Base-by-base conservation (phyloP, 23 red algal genomes). In the Gracilaria gracilis region DNA sequence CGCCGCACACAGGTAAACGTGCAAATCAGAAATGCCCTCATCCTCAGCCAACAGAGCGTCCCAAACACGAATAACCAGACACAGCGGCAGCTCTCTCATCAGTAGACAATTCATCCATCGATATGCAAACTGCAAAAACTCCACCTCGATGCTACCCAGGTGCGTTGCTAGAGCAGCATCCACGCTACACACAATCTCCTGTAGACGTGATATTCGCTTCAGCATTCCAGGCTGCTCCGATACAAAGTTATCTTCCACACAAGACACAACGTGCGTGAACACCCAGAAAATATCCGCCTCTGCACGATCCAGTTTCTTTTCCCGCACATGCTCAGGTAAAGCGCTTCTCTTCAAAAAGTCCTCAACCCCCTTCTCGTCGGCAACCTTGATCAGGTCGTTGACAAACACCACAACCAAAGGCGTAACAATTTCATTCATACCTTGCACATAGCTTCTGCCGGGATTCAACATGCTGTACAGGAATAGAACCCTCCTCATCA, bases 251-350 rank as follows among this genome's bases (percentile, higher is more conserved):
- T 99, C 97, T 75, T 96, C 85, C 53, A 99, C 86, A 20, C 38
- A 79, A 19, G 66, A 80, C 9, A 99, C 69, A 13, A 99, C 55
- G 9, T 78, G 49, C 34, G 82, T 36, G 47, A 99, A 91, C 31
- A 90, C 93, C 97, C 97, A 99, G 80, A 96, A 99, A 34, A 92
- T 66, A 61, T 99, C 93, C 4, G 97, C 97, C 67, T 99, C 97
- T 31, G 91, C 97, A 47, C 81, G 29, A 40, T 75, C 75, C 3
- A 94, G 31, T 24, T 78, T 39, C 42, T 81, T 53, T 19, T 58
- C 81, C 2, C n/a, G 21, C 67, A 84, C 36, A 15, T 37, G 21
- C 17, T 61, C 27, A 20, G 61, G 48, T 25, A 85, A 14, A 2
- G 17, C 27, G 5, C 48, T 65, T 61, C 61, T 65, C 50, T 51